phyloP scores from a whole-genome alignment of 176 grass and related monocot species.

The Aegilops sharonensis region DNA sequence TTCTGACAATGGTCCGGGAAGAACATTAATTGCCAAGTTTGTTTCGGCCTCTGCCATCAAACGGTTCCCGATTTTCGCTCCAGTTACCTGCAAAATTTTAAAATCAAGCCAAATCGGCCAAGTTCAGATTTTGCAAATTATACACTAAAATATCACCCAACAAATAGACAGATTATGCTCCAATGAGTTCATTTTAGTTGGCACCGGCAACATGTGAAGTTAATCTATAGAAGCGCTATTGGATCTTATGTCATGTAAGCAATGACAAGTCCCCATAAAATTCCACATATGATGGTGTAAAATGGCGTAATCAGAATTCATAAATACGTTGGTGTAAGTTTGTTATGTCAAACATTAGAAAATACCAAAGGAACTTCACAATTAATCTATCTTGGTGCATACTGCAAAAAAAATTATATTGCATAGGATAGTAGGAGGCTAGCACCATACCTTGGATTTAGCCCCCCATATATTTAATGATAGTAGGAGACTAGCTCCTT shows the following conservation, averaged over 20 bases:
- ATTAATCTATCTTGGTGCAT: not conserved
- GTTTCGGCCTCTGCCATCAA: conserved; percentile 92
- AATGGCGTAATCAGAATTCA: not conserved
- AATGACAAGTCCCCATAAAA: conserved; percentile 3
- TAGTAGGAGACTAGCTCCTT: not conserved
- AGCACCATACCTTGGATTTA: too few species aligned
- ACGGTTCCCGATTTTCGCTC: conserved; percentile 92
- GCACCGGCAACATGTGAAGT: not conserved
- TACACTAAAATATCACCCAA: conserved; percentile 1
- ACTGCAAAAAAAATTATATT: not conserved
- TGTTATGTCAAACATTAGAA: not conserved
- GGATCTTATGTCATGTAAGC: conserved; percentile 16
- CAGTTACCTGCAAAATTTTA: conserved; percentile 71
- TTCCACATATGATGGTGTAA: conserved; percentile 5
- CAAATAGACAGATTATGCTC: conserved; percentile 25
- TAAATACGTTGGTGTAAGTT: not conserved
- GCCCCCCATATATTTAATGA: too few species aligned
- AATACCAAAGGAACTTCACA: not conserved
- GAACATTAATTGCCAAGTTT: conserved; percentile 99
- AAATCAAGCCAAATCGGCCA: not conserved
- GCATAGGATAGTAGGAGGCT: too few species aligned
- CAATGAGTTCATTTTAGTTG: not conserved
- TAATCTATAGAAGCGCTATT: not conserved
- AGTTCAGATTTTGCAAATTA: not conserved
- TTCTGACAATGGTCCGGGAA: conserved; percentile 92